phyloP scores from a whole-genome alignment of 1,284 basidiomycete genomes.

The Spongispora temasekensis region DNA sequence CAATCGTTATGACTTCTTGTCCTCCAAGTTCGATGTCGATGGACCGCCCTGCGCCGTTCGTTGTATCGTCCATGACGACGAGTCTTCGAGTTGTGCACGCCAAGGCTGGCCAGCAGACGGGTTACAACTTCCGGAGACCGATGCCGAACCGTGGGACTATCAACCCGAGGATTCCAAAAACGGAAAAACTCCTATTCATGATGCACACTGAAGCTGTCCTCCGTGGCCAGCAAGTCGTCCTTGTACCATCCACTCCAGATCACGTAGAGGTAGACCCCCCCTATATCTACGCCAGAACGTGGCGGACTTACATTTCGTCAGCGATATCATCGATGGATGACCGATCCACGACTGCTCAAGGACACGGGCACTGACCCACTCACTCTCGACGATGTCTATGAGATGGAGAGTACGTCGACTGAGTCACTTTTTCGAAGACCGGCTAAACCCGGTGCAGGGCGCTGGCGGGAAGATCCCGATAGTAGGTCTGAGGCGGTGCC shows the following conservation, averaged over 20 bases:
- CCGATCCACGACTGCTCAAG: conserved; percentile 68
- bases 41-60: conserved; percentile 28
- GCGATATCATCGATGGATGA: conserved; percentile 95
- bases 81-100: too few species aligned
- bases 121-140: too few species aligned
- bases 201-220: conserved; percentile 42
- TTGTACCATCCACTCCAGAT: conserved; percentile 73
- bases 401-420: conserved; percentile 80
- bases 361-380: conserved; percentile 89
- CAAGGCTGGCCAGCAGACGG: too few species aligned
- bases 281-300: not conserved
- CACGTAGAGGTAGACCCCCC: conserved; percentile 57
- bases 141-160: too few species aligned
- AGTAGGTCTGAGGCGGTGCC: conserved; percentile 54
- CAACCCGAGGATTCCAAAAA: not conserved
- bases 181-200: not conserved
- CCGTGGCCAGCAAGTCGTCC: conserved; percentile 60
- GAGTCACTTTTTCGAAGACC: not conserved
- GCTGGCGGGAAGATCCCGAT: conserved; percentile 88
- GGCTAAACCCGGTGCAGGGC: conserved; percentile 47
- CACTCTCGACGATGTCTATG: conserved; percentile 81
- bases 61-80: conserved; percentile 22
- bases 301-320: conserved; percentile 31
- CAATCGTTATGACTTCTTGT: conserved; percentile 79
- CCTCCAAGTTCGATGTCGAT: conserved; percentile 74